Base-by-base conservation (phyloP, 192 early-diverging fungal genomes). In the Coemansia erecta region DNA sequence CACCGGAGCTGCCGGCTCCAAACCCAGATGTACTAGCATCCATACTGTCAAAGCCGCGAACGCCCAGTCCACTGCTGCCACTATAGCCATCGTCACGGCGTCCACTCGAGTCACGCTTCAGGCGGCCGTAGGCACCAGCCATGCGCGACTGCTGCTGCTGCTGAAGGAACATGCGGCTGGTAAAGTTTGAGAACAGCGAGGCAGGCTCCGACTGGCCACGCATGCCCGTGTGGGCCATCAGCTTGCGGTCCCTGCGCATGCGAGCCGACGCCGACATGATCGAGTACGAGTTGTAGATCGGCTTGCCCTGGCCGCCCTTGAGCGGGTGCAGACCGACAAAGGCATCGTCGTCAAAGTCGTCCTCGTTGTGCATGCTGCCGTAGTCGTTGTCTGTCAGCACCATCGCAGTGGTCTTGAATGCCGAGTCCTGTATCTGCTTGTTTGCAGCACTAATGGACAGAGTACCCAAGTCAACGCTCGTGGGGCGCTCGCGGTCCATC, bases 321-420 rank as follows among this genome's bases (percentile, higher is more conserved):
- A 19, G 4, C 19, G 54, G 23, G 15, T 7, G 37, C n/a, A 55
- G 13, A 18, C 14, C 22, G 11, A 35, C 40, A 19, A 42, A 13
- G 26, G 21, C 53, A 26, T 56, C 53, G 22, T 46, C 44, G 40
- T 33, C n/a, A 39, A 21, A 35, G 22, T 44, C 53, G 41, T 15
- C n/a, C 49, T 15, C 52, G 1, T 12, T 19, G 0, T 55, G 53
- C 37, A 55, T 55, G 21, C 14, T 49, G 56, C 33, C 60, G 17
- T 63, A 61, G 53, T 67, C 35, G 28, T 52, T 60, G 19, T 73
- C 57, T 2, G 61, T 62, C 15, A 63, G 58, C 13, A 64, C 62
- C 35, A 63, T 65, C 0, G 64, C 73, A 0, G 58, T 50, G 0
- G 74, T 68, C 49, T 57, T 45, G 65, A 77, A 77, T 10, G 68